Evolutionary conservation across 2,329 filamentous ascomycete genomes (phyloP).

Genomic region (Zymoseptoria passerinii): DNA sequence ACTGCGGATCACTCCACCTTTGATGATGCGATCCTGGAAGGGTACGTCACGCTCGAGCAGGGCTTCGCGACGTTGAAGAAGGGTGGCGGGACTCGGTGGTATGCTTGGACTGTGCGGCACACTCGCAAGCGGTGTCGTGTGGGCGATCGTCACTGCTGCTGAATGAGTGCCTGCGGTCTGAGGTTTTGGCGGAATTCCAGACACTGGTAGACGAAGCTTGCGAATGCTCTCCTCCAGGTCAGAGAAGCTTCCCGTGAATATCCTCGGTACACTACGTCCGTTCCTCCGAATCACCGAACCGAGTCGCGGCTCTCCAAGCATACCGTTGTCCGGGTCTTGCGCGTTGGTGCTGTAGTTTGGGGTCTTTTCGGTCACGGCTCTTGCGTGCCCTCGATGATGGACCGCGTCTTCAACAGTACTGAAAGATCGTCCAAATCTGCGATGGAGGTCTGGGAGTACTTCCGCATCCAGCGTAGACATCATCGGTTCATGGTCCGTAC

Average conservation of each 20-base stretch:
- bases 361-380: constrained; percentile 9
- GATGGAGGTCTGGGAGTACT: neutral
- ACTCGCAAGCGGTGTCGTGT: neutral
- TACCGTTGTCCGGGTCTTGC: neutral
- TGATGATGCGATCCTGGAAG: constrained; percentile 12
- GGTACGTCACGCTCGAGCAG: constrained; percentile 9
- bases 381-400: constrained; percentile 9
- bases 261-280: constrained; percentile 13
- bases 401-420: constrained; percentile 15
- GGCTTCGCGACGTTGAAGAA: constrained; percentile 14
- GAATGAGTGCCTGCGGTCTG: constrained; percentile 3
- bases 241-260: constrained; percentile 23
- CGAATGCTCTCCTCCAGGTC: constrained; percentile 17
- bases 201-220: constrained; percentile 9
- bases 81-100: constrained; percentile 12
- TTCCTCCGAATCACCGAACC: constrained; percentile 7
- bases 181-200: constrained; percentile 5
- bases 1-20: constrained; percentile 14
- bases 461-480: neutral
- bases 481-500: neutral
- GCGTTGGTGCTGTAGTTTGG: constrained; percentile 9
- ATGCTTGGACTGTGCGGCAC: constrained; percentile 6
- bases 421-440: constrained; percentile 11
- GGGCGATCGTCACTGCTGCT: constrained; percentile 2
- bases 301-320: constrained; percentile 2